phyloP scores from a whole-genome alignment of 345 rosid species.

The Corchorus olitorius region DNA sequence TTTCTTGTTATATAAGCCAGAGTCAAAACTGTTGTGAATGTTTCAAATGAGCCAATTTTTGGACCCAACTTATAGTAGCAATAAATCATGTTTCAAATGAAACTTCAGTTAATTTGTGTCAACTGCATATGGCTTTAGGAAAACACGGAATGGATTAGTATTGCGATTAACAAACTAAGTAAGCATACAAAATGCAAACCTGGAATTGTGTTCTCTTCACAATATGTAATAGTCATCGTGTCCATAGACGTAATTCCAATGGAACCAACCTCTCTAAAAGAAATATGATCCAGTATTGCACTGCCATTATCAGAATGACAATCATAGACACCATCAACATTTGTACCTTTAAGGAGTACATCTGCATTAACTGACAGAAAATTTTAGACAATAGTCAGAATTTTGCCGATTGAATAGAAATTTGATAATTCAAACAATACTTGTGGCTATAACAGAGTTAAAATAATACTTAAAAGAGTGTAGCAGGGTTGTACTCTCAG shows the following conservation, averaged over 20 bases:
- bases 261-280: constrained; percentile 42
- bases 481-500: constrained; percentile 36
- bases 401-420: no score
- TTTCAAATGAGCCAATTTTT: no score
- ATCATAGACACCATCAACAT: constrained; percentile 36
- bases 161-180: background rate
- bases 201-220: constrained; percentile 54
- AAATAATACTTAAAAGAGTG: background rate
- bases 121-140: constrained; percentile 7
- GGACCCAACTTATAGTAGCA: no score
- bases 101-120: no score
- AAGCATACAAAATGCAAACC: constrained; percentile 28
- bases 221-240: constrained; percentile 44
- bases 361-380: constrained; percentile 44
- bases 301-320: constrained; percentile 31
- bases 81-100: no score
- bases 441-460: background rate
- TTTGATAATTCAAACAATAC: background rate
- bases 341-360: constrained; percentile 47
- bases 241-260: constrained; percentile 40
- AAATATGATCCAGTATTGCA: constrained; percentile 33
- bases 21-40: no score
- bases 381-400: no score
- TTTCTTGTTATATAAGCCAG: no score
- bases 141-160: background rate